Percentiles rank a stretch among this genome's conserved stretches.
Evolutionary conservation across 1,284 basidiomycete species (phyloP).

Genomic region (Cryptococcus sp.): DNA sequence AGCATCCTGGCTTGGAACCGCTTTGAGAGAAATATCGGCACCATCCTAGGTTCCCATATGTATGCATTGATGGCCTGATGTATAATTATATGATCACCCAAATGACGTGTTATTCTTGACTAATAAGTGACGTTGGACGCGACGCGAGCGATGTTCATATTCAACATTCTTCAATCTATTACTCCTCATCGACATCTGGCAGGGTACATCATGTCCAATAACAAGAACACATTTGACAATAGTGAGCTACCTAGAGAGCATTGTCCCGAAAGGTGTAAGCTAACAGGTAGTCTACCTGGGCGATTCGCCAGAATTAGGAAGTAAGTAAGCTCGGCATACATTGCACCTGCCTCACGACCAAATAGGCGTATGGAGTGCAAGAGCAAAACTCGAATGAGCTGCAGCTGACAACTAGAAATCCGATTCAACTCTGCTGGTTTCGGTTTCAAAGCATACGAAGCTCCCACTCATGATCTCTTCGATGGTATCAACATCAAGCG

Average conservation of each 20-base stretch:
- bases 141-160: too few relatives aligned
- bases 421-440: slow-evolving; percentile 82
- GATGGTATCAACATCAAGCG: slow-evolving; percentile 73
- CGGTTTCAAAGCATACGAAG: slow-evolving; percentile 68
- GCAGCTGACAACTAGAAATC: slow-evolving; percentile 59
- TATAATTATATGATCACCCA: not conserved
- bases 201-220: too few relatives aligned
- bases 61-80: too few relatives aligned
- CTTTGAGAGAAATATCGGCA: too few relatives aligned
- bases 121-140: too few relatives aligned
- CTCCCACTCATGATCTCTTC: slow-evolving; percentile 55
- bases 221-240: too few relatives aligned
- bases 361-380: not conserved
- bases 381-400: not conserved
- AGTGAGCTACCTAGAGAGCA: too few relatives aligned
- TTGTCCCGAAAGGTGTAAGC: too few relatives aligned
- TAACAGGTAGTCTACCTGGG: slow-evolving; percentile 63
- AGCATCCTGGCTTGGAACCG: too few relatives aligned
- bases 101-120: not conserved
- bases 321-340: slow-evolving; percentile 55
- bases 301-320: slow-evolving; percentile 68
- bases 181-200: too few relatives aligned
- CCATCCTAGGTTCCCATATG: too few relatives aligned
- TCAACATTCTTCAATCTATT: too few relatives aligned
- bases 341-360: not conserved